These are phyloP conservation scores for Debaryomyces castellii DNA, from an alignment of 805 yeast species.

Conservation along the genomic window DNA sequence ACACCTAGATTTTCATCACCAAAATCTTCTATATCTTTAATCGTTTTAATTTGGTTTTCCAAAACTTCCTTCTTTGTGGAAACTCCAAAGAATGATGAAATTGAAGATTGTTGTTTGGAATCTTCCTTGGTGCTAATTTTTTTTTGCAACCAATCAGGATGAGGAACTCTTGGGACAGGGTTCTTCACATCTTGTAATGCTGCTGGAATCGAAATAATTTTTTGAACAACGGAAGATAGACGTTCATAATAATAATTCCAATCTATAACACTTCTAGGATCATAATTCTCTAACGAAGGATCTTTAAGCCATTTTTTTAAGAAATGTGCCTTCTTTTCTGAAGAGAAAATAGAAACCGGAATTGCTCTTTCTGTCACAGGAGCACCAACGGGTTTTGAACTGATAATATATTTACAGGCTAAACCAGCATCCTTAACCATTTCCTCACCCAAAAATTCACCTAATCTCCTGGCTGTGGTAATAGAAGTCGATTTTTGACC, in stretches of 20 bases:
- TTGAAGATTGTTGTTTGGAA: slow-evolving; percentile 66
- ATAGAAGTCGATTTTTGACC: slow-evolving; percentile 91
- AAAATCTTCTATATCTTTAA: slow-evolving; percentile 76
- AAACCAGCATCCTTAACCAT: slow-evolving; percentile 96
- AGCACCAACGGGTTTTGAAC: slow-evolving; percentile 76
- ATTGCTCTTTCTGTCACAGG: slow-evolving; percentile 96
- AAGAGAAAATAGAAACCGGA: slow-evolving; percentile 93
- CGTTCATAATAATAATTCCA: slow-evolving; percentile 93
- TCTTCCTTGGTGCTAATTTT: slow-evolving; percentile 62
- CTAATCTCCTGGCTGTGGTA: slow-evolving; percentile 89
- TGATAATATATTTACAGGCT: slow-evolving; percentile 90
- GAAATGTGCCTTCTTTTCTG: slow-evolving; percentile 77
- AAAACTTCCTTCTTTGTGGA: slow-evolving; percentile 41
- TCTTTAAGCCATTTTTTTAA: slow-evolving; percentile 87
- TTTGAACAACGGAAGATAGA: slow-evolving; percentile 88
- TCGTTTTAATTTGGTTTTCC: slow-evolving; percentile 34
- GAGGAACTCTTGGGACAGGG: slow-evolving; percentile 92
- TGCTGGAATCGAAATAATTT: slow-evolving; percentile 95
- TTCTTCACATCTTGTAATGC: slow-evolving; percentile 84
- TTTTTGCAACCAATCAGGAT: slow-evolving; percentile 88
- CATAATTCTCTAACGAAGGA: slow-evolving; percentile 71
- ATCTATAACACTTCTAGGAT: slow-evolving; percentile 85
- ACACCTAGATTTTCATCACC: slow-evolving; percentile 36
- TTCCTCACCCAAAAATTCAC: slow-evolving; percentile 92
- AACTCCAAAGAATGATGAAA: slow-evolving; percentile 56